Evolutionary conservation across 2,329 filamentous ascomycete species (phyloP), one percentile per base, ranked within the genome.

Genomic region (Pseudonectria foliicola): DNA sequence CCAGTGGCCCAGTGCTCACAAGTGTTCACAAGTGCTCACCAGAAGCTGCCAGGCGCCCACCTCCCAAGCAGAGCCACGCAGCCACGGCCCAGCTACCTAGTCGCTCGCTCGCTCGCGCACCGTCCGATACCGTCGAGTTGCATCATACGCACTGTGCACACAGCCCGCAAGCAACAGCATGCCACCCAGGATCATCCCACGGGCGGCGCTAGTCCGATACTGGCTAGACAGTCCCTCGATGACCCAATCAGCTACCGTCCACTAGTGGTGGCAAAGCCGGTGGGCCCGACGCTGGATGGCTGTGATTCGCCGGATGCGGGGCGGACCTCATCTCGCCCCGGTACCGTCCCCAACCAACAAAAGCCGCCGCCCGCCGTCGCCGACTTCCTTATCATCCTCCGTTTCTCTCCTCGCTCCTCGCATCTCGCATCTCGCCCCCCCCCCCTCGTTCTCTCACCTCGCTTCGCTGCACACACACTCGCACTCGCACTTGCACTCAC

Each of bases 331-430:
- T 49, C 45, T 44, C 39, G 42, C 34, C 27, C 42, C 41, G 34
- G 46, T 46, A 43, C 39, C 35, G 43, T 48, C 45, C 49, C 45
- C 53, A 52, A 50, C 55, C 54, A 56, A 56, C 54, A 52, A 50
- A 50, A 49, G 42, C 50, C 48, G 50, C 44, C 39, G 48, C 36
- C 50, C 44, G 47, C 52, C 44, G 45, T 50, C 49, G 42, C 50
- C 50, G 48, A 45, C 43, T 31, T 45, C 37, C 35, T 53, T 52
- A 53, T 53, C 50, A 49, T 43, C 42, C 39, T 31, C 37, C 42
- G 33, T 36, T 35, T 38, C 34, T 45, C 46, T 45, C 46, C 44
- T 37, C 37, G 15, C 29, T n/a, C 10, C 29, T n/a, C 10, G 25
- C 15, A 10, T 16, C 7, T 31, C 2, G 12, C 29, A n/a, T 21